A percentile compares a stretch with the other conserved stretches of the same genome.
Conservation (phyloP, 371 early-diverging fungal species). For the Dichotomocladium elegans region DNA sequence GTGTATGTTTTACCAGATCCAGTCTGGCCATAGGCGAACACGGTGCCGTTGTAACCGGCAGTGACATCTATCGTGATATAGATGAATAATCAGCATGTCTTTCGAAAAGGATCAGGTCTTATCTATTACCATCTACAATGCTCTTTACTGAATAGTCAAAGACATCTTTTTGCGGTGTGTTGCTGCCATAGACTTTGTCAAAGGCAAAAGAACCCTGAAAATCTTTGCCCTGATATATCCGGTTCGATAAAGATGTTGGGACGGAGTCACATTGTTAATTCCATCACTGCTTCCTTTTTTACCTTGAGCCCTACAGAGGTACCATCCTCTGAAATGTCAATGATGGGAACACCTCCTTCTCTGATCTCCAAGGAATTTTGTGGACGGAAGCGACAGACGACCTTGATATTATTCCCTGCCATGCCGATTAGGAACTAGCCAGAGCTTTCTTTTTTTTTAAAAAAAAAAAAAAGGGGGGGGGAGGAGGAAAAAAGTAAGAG, state of each 20-base stretch:
- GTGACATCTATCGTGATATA: slow-evolving; percentile 57
- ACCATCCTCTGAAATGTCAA: slow-evolving; percentile 80
- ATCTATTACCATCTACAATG: slow-evolving; percentile 80
- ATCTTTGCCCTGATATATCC: slow-evolving; percentile 69
- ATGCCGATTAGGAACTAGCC: slow-evolving; percentile 17
- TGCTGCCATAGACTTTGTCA: slow-evolving; percentile 86
- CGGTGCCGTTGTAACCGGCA: slow-evolving; percentile 93
- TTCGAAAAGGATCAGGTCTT: not conserved
- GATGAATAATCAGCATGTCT: not conserved
- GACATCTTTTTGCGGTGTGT: slow-evolving; percentile 76
- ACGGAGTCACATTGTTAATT: not conserved
- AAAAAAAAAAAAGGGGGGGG: not conserved
- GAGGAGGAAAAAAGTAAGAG: not conserved
- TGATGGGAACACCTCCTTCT: slow-evolving; percentile 85
- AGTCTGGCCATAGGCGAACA: slow-evolving; percentile 99
- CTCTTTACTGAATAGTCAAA: slow-evolving; percentile 88
- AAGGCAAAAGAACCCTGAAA: slow-evolving; percentile 81
- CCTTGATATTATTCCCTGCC: slow-evolving; percentile 87
- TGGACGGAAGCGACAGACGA: slow-evolving; percentile 96
- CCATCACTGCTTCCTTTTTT: too few relatives aligned
- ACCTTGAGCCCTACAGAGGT: slow-evolving; percentile 74
- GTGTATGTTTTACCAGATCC: slow-evolving; percentile 99
- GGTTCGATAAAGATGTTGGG: not conserved
- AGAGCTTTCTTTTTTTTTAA: too few relatives aligned
- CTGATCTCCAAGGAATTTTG: slow-evolving; percentile 88